Evolutionary conservation across 176 grass and related monocot genomes (phyloP).

Genomic region (Juncus effusus): DNA sequence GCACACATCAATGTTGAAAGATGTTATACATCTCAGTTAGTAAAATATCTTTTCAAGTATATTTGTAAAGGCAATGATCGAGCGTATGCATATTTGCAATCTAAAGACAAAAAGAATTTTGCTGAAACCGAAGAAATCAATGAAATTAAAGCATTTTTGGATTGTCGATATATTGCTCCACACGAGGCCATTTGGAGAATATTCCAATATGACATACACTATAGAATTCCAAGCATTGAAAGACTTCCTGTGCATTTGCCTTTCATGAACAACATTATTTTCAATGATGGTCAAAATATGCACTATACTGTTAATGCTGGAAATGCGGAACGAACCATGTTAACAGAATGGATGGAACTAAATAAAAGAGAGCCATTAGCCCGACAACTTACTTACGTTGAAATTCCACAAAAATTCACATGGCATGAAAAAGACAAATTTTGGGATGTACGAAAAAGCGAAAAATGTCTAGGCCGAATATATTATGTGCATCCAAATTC

Average conservation of each 20-base stretch:
- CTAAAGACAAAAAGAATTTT: background rate
- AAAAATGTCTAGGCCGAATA: conserved; percentile 27
- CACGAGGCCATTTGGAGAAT: conserved; percentile 36
- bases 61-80: background rate
- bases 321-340: background rate
- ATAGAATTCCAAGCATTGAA: conserved; percentile 27
- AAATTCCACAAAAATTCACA: conserved; percentile 31
- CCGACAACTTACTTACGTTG: conserved; percentile 29
- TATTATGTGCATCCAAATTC: conserved; percentile 19
- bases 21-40: conserved; percentile 9
- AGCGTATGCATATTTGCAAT: background rate
- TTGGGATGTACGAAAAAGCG: background rate
- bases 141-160: conserved; percentile 40
- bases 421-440: conserved; percentile 18
- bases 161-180: conserved; percentile 34
- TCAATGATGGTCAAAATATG: background rate
- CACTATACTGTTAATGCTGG: background rate
- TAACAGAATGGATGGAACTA: conserved; percentile 25
- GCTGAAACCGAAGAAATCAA: background rate
- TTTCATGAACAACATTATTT: background rate
- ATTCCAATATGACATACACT: conserved; percentile 25
- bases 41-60: conserved; percentile 36
- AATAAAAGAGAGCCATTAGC: conserved; percentile 23
- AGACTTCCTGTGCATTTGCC: conserved; percentile 21
- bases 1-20: conserved; percentile 23